Evolutionary conservation across 2,329 filamentous ascomycete genomes (phyloP), one percentile per base, ranked within the genome.

Genomic region (Bisporella sp.): DNA sequence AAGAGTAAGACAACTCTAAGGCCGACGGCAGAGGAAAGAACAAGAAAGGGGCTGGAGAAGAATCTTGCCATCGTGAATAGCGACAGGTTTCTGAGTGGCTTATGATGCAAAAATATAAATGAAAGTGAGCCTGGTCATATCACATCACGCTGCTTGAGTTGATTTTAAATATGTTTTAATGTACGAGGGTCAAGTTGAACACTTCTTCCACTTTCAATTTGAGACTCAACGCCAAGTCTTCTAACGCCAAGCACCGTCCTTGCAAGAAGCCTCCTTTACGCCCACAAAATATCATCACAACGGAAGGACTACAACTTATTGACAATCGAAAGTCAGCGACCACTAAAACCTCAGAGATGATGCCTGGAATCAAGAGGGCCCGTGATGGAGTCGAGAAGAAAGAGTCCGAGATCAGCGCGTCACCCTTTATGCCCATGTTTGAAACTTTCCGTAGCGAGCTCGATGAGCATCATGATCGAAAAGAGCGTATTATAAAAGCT

Each of bases 381-480:
- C 69, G 73, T 54, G 72, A 76, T 49, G 79, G 78, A 52, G 76
- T 75, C 52, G 64, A 69, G 55, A 59, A 58, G 48, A 21, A 21
- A 21, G 53, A 59, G 41, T 45, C 50, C 6, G 59, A 56, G 11
- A 48, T 46, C 65, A 66, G 45, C 8, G 35, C 41, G 21, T 64
- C 62, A 37, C 70, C 70, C 11, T 84, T 81, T 64, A 81, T 82
- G 54, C 69, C 83, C 57, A 90, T 97, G 78, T 99, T 99, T 66
- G 85, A 89, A 67, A 72, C 68, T 6, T 96, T 97, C 67, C 85
- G 91, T 47, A 77, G 85, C 62, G 91, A 96, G 69, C 76, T 99
- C 31, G 93, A 99, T 64, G 82, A 93, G 69, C 92, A 97, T 66
- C 89, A 99, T 68, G 93, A 97, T 69, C 84, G 93, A 12, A 80